Evolutionary conservation across 2,329 filamentous ascomycete genomes (phyloP), one percentile per base, ranked within the genome.

Genomic region (Tricladium varicosporioides): DNA sequence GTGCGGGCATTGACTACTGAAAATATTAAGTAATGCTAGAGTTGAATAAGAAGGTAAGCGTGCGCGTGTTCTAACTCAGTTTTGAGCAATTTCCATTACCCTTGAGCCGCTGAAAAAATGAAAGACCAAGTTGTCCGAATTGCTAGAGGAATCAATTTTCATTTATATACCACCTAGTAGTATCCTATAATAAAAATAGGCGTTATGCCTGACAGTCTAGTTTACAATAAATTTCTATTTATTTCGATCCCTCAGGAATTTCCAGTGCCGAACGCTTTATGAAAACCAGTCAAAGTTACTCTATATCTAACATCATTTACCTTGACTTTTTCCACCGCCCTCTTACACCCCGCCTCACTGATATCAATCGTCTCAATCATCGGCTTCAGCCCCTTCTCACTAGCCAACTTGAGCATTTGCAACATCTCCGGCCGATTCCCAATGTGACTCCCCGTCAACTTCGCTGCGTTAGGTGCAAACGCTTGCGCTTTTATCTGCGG

Each of bases 241-340:
- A 11, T n/a, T n/a, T 40, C 36, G n/a, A 36, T 10, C 36, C 36
- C 36, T 40, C 36, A 11, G 5, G 11, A 40, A 3, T 40, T 40
- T n/a, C 11, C 36, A 10, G 19, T 66, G 15, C 47, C 81, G 67
- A 89, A 90, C 0, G 76, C 82, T 76, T 87, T 84, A 65, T 89
- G 83, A 65, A 81, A 89, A 9, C 82, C 82, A 11, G 82, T 84
- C 66, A 92, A 71, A 0, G 87, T 89, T 66, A 90, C 86, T 43
- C 89, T 79, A 70, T 90, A 93, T 33, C 80, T 80, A 13, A 92
- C 86, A 70, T 89, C 82, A 64, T 88, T 88, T 61, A 83, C 83
- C 68, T 87, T 83, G 51, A 92, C 83, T 62, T 85, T 79, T 71
- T 85, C 79, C 15, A 91, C 81, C 0, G 84, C 88, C 74, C 91